Conservation (phyloP, 2,329 filamentous ascomycete species). For the Chaetomiaceae sp. region DNA sequence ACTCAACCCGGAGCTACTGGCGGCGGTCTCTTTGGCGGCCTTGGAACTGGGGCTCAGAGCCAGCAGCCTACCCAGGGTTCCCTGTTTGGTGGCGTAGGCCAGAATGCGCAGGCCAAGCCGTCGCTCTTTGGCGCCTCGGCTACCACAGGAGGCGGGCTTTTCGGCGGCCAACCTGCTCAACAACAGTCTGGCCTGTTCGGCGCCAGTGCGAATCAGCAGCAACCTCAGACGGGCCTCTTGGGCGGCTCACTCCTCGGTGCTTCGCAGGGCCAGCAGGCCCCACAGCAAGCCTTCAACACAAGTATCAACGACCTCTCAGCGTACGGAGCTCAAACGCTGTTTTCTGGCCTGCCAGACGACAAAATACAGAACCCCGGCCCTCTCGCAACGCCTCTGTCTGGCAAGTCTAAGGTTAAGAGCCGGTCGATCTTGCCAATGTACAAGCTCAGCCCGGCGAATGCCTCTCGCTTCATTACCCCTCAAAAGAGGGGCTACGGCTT, state of each 20-base stretch:
- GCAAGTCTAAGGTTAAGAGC: conserved; percentile 67
- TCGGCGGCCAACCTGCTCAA: conserved; percentile 16
- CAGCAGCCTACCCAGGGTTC: conserved; percentile 25
- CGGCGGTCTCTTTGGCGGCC: conserved; percentile 29
- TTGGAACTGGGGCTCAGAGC: conserved; percentile 35
- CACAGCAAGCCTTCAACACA: conserved; percentile 64
- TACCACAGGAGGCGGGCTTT: conserved; percentile 33
- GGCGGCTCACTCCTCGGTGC: conserved; percentile 55
- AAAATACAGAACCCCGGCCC: conserved; percentile 72
- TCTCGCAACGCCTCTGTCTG: conserved; percentile 80
- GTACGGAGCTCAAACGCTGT: conserved; percentile 83
- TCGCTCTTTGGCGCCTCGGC: conserved; percentile 46
- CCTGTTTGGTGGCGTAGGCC: conserved; percentile 46
- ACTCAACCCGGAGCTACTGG: conserved; percentile 32
- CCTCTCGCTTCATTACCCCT: conserved; percentile 73
- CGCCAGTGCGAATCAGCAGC: conserved; percentile 41
- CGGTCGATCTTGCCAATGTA: conserved; percentile 77
- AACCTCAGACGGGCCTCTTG: conserved; percentile 39
- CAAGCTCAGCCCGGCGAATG: conserved; percentile 76
- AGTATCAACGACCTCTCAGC: conserved; percentile 80
- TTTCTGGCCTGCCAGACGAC: conserved; percentile 61
- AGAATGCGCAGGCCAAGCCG: conserved; percentile 50
- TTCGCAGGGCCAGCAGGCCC: conserved; percentile 42
- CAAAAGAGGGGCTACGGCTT: conserved; percentile 87
- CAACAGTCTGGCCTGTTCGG: conserved; percentile 42